Base-by-base conservation (phyloP, 306 rosid species). In the Erythrophleum fordii region DNA sequence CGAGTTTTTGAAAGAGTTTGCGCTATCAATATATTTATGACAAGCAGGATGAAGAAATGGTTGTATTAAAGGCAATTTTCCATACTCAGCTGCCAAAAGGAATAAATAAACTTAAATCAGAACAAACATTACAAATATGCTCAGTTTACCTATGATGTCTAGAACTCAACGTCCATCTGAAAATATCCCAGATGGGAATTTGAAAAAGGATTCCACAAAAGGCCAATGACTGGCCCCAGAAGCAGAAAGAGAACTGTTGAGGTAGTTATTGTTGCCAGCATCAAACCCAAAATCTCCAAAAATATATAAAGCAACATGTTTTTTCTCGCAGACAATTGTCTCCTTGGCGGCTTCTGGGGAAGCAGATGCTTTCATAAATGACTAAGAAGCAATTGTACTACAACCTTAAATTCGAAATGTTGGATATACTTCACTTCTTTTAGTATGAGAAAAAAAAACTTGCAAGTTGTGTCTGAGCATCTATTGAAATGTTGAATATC, bases 1-100 rank as follows among this genome's bases (percentile, higher is more conserved):
- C 66, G n/a, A 59, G 66, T 59, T 59, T 59, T 37, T 59, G 37
- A 59, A 12, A 26, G 35, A 59, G 37, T 59, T 59, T 59, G 66
- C 37, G 25, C 66, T n/a, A 26, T 26, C 66, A 25, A n/a, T 26
- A 25, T 59, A 59, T 12, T 3, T 26, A 25, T 26, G 35, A 34
- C 11, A 59, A 13, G 37, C 66, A 26, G n/a, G 66, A 59, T 26
- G 37, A 26, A 59, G 66, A 59, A 25, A 59, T 25, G 66, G 37
- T 59, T 25, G 28, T 26, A 59, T 26, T 34, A 59, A 26, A 12
- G 66, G 66, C 37, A 59, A 26, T 26, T 26, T 59, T 26, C 37
- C 37, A 12, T 25, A 59, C 8, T 59, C 66, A 59, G 66, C 37
- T 12, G n/a, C 37, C 8, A 26, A 25, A 59, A 59, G n/a, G 1